These are phyloP conservation scores for Volvox africanus DNA, from an alignment of 139 green algal genomes.

Conservation along the genomic window DNA sequence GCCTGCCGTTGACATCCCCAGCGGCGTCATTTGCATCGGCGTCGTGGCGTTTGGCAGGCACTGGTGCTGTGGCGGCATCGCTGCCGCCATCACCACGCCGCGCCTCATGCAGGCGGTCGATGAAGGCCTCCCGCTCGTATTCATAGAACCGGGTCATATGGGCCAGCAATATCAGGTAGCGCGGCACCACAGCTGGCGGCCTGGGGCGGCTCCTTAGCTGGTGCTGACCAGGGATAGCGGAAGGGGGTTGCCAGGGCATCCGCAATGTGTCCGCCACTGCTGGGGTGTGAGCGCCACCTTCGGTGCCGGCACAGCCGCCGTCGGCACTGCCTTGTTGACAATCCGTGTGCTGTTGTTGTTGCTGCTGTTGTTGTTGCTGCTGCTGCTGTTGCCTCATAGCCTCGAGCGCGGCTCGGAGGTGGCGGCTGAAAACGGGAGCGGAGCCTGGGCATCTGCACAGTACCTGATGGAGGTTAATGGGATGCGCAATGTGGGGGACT, in stretches of 20 bases:
- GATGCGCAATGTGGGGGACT: not conserved
- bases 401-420: not conserved
- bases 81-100: not conserved
- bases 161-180: conserved; percentile 29
- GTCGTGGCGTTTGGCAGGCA: not conserved
- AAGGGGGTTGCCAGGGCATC: not conserved
- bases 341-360: not conserved
- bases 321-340: not conserved
- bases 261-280: not conserved
- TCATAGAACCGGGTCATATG: conserved; percentile 25
- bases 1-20: too few species aligned
- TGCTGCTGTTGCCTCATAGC: not conserved
- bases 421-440: not conserved
- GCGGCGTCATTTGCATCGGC: not conserved
- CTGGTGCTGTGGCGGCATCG: not conserved
- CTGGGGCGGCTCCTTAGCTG: not conserved
- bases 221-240: not conserved
- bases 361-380: not conserved
- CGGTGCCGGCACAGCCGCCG: not conserved
- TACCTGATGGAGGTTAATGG: not conserved
- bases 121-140: not conserved
- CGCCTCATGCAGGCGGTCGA: not conserved
- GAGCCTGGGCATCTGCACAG: conserved; percentile 17
- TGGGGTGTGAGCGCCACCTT: not conserved
- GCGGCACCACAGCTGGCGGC: not conserved